These are phyloP conservation scores for Clavispora asparagi DNA, from an alignment of 805 yeast species.

Conservation along the genomic window DNA sequence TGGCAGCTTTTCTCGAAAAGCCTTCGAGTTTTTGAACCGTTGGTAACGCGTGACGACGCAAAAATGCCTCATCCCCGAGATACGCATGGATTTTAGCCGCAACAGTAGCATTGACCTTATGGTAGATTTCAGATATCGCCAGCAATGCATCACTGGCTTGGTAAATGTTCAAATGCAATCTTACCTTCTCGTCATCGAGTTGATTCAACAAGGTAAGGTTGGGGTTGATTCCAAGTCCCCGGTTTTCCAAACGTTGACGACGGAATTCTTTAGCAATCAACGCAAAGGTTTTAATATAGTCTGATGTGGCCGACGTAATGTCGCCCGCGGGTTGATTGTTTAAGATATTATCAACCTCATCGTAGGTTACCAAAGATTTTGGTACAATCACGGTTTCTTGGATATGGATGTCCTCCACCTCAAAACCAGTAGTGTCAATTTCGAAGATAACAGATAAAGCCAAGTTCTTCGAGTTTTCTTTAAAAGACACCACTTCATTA, in stretches of 20 bases:
- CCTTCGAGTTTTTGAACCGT: constrained; percentile 74
- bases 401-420: constrained; percentile 70
- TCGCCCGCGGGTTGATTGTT: constrained; percentile 19
- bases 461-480: constrained; percentile 53
- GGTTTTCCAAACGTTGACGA: constrained; percentile 56
- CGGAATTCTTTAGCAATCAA: constrained; percentile 65
- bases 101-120: constrained; percentile 77
- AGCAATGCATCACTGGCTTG: constrained; percentile 52
- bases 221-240: constrained; percentile 42
- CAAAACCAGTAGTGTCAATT: constrained; percentile 66
- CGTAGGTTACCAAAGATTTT: constrained; percentile 50
- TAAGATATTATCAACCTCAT: constrained; percentile 50
- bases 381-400: constrained; percentile 69
- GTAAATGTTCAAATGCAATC: constrained; percentile 67
- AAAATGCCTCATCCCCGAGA: constrained; percentile 74
- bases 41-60: constrained; percentile 86
- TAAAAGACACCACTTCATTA: constrained; percentile 56
- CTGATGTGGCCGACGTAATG: constrained; percentile 53
- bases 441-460: constrained; percentile 77
- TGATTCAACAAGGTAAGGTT: constrained; percentile 67
- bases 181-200: constrained; percentile 79
- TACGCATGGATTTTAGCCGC: constrained; percentile 75
- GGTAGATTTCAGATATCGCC: constrained; percentile 68
- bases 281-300: constrained; percentile 59
- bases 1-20: constrained; percentile 64